These are phyloP conservation scores for Elaeis guineensis DNA, from an alignment of 176 grass and related monocot species.

Conservation along the genomic window DNA sequence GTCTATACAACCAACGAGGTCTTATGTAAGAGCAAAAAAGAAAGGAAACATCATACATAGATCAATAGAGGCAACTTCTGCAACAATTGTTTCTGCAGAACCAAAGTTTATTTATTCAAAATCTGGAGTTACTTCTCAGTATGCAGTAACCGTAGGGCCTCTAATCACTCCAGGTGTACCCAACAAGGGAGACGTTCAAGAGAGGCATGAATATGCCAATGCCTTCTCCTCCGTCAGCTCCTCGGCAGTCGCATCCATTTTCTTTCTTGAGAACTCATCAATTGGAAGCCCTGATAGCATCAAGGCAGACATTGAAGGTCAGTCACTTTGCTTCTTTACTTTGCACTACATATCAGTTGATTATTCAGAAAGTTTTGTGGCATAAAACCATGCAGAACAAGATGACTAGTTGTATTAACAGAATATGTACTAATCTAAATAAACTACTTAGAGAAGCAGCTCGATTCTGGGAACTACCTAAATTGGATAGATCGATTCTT, in stretches of 20 bases:
- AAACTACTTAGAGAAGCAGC: too few species aligned
- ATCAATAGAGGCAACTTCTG: neutral
- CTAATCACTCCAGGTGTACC: slow-evolving; percentile 1
- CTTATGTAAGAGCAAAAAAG: too few species aligned
- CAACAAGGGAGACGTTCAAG: slow-evolving; percentile 24
- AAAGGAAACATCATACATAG: neutral
- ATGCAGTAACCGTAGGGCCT: neutral
- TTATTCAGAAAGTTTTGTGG: too few species aligned
- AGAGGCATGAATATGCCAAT: slow-evolving; percentile 83
- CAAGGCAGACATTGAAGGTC: too few species aligned
- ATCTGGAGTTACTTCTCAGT: neutral
- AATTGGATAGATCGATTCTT: too few species aligned
- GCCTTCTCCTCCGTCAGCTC: slow-evolving; percentile 88
- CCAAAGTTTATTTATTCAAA: slow-evolving; percentile 42
- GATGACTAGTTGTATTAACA: too few species aligned
- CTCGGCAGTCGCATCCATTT: slow-evolving; percentile 76
- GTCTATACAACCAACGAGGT: too few species aligned
- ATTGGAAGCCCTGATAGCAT: slow-evolving; percentile 51
- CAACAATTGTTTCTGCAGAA: slow-evolving; percentile 12
- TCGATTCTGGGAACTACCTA: too few species aligned
- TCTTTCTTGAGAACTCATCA: slow-evolving; percentile 84
- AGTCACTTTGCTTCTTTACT: too few species aligned
- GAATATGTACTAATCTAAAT: too few species aligned
- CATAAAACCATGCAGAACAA: too few species aligned
- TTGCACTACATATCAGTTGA: too few species aligned